A percentile compares a stretch with the other conserved stretches of the same genome.
These are phyloP conservation scores for Coniosporium tulheliwenetii DNA, from an alignment of 2,329 filamentous ascomycete species.

Conservation along the genomic window DNA sequence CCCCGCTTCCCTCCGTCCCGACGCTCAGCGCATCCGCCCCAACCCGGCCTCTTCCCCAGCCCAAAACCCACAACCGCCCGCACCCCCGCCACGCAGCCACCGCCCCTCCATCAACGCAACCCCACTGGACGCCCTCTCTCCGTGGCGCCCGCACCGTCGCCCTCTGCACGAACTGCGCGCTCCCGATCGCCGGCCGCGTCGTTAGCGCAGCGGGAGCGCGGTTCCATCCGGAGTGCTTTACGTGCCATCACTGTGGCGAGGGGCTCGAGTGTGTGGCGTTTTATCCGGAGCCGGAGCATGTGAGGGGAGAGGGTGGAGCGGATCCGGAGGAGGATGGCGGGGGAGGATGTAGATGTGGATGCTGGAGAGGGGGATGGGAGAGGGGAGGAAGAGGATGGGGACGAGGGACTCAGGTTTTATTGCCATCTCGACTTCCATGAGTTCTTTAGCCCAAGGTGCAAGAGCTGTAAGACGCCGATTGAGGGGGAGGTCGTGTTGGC, in stretches of 20 bases:
- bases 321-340: constrained; percentile 46
- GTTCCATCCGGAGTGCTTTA: constrained; percentile 89
- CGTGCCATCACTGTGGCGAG: constrained; percentile 75
- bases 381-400: constrained; percentile 39
- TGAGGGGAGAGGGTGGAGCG: constrained; percentile 57
- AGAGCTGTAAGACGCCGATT: constrained; percentile 92
- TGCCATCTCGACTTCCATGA: constrained; percentile 99
- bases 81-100: constrained; percentile 12
- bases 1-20: background rate
- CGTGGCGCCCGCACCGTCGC: constrained; percentile 40
- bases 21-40: constrained; percentile 7
- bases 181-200: constrained; percentile 79
- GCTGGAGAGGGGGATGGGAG: constrained; percentile 39
- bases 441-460: constrained; percentile 79
- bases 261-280: constrained; percentile 90
- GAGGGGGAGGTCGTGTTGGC: constrained; percentile 89
- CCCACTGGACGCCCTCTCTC: constrained; percentile 28
- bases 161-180: constrained; percentile 67
- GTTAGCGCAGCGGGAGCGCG: constrained; percentile 67
- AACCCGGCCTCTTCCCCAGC: constrained; percentile 10
- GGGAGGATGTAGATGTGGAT: constrained; percentile 34
- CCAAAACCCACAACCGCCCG: constrained; percentile 17
- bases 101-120: constrained; percentile 10
- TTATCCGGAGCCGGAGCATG: constrained; percentile 73
- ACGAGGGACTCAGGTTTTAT: constrained; percentile 64